A percentile compares a stretch with the other conserved stretches of the same genome.
Evolutionary conservation across 805 yeast genomes (phyloP).

Genomic region (Hanseniaspora meyeri): DNA sequence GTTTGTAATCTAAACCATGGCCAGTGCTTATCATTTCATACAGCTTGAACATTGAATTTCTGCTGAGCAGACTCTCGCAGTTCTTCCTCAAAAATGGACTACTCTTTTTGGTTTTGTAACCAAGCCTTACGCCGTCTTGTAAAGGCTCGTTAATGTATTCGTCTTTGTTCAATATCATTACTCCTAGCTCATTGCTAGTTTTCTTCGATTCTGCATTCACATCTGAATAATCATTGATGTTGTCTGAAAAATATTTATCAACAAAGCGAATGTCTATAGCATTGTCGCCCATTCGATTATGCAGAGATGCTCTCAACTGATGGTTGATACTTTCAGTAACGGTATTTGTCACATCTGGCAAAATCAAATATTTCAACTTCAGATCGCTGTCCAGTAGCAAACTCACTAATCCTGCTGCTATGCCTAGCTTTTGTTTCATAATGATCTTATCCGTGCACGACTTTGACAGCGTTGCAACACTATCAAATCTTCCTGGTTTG

Average conservation of each 20-base stretch:
- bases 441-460: constrained; percentile 83
- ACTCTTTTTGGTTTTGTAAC: constrained; percentile 35
- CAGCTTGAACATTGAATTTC: constrained; percentile 13
- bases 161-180: not conserved
- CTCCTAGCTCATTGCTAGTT: not conserved
- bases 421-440: constrained; percentile 45
- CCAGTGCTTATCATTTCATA: not conserved
- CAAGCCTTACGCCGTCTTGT: constrained; percentile 50
- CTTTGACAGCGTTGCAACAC: constrained; percentile 58
- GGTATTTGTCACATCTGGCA: constrained; percentile 26
- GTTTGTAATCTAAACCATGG: not conserved
- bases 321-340: not conserved
- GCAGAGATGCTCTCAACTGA: not conserved
- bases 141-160: constrained; percentile 26
- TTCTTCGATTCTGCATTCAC: not conserved
- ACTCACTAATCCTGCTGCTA: constrained; percentile 38
- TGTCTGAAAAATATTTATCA: not conserved
- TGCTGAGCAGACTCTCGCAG: constrained; percentile 27
- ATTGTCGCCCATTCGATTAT: not conserved
- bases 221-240: not conserved
- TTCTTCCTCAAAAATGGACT: constrained; percentile 32
- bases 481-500: constrained; percentile 83
- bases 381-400: constrained; percentile 24
- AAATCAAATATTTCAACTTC: constrained; percentile 37
- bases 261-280: not conserved